Conservation (phyloP, 2,329 filamentous ascomycete genomes). For the Colletotrichum incanum region DNA sequence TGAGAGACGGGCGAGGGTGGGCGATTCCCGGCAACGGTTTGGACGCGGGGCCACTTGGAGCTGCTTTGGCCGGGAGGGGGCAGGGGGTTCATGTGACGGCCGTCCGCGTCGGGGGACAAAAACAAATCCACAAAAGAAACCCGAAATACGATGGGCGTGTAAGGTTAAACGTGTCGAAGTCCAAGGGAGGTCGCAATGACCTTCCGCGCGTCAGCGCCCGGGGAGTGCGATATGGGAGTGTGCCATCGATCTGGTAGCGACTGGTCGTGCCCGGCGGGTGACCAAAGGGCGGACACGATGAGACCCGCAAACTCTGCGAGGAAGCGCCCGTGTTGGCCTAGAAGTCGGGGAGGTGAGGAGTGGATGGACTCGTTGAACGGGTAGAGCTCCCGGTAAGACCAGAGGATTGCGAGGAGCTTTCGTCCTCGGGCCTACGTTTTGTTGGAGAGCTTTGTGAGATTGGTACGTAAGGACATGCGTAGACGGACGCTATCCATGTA, state of each 20-base stretch:
- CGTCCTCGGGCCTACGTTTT: slow-evolving; percentile 19
- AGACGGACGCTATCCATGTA: background rate
- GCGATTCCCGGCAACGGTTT: background rate
- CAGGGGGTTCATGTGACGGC: slow-evolving; percentile 22
- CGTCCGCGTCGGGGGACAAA: slow-evolving; percentile 7
- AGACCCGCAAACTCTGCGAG: background rate
- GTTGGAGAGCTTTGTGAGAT: slow-evolving; percentile 11
- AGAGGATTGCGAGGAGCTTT: slow-evolving; percentile 22
- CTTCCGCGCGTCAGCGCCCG: slow-evolving; percentile 14
- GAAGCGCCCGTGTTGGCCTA: slow-evolving; percentile 4
- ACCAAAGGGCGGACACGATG: background rate
- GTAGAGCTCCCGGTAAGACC: slow-evolving; percentile 4
- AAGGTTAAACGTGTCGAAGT: background rate
- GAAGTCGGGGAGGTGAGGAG: background rate
- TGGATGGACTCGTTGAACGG: slow-evolving; percentile 3
- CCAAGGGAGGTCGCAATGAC: slow-evolving; percentile 1
- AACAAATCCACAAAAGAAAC: background rate
- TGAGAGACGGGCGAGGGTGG: slow-evolving; percentile 17
- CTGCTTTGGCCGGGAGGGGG: slow-evolving; percentile 24
- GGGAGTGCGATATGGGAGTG: background rate
- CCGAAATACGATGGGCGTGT: slow-evolving; percentile 39
- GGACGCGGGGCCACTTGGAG: slow-evolving; percentile 8
- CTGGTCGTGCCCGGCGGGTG: background rate
- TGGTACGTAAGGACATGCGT: slow-evolving; percentile 37
- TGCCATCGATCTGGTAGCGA: slow-evolving; percentile 10